phyloP scores from a whole-genome alignment of 2,329 filamentous ascomycete genomes.

The Amauroascus verrucosus region DNA sequence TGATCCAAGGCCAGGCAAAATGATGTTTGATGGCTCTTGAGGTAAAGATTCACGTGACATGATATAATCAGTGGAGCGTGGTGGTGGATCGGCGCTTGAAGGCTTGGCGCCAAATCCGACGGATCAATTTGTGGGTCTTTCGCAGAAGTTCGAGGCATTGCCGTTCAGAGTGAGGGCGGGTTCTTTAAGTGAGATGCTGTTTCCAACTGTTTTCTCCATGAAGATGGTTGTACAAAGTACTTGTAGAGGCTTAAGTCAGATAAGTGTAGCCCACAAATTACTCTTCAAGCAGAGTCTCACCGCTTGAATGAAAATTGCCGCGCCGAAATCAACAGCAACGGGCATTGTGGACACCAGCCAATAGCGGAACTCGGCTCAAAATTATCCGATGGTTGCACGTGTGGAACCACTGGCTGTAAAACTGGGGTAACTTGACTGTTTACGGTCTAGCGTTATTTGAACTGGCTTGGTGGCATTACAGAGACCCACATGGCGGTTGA shows the following conservation, averaged over 20 bases:
- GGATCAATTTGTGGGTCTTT: not conserved
- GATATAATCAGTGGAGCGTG: not conserved
- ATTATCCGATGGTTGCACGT: not conserved
- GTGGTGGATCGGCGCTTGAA: not conserved
- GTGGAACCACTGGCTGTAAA: not conserved
- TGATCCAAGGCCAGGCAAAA: not conserved
- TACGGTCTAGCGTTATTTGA: not conserved
- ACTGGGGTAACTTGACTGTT: constrained; percentile 5
- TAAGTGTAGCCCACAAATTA: too few relatives aligned
- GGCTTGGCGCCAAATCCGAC: not conserved
- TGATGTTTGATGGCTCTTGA: not conserved
- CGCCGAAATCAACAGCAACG: not conserved
- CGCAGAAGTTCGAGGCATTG: not conserved
- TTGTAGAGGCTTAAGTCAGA: too few relatives aligned
- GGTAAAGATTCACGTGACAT: not conserved
- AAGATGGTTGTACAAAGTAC: too few relatives aligned
- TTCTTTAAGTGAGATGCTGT: not conserved
- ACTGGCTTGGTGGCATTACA: not conserved
- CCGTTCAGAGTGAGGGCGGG: not conserved
- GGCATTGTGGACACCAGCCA: not conserved
- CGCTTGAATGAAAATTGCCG: not conserved
- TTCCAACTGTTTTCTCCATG: too few relatives aligned
- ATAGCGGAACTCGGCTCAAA: not conserved
- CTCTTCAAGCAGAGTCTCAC: too few relatives aligned
- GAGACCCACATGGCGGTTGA: not conserved